Evolutionary conservation across 768 basidiomycete genomes (phyloP).

Genomic region (Amanita pseudoporphyria): DNA sequence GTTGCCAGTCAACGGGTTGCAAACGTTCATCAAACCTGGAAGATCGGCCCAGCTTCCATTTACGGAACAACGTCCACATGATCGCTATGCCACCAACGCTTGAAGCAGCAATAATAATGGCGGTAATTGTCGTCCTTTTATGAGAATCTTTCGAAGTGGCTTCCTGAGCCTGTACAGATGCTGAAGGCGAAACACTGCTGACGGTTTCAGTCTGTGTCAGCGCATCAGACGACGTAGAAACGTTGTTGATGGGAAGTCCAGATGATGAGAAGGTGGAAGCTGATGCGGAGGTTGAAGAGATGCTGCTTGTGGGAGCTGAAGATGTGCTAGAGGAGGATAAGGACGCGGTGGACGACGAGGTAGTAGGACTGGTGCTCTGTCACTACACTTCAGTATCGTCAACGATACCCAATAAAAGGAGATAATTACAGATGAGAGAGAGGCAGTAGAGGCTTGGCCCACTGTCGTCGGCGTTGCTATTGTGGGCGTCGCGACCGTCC

Average conservation of each 20-base stretch:
- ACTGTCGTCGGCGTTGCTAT: not conserved
- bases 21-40: constrained; percentile 75
- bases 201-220: constrained; percentile 21
- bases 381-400: not conserved
- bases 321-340: constrained; percentile 9
- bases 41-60: constrained; percentile 83
- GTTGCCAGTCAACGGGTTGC: constrained; percentile 84
- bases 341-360: constrained; percentile 8
- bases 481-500: constrained; percentile 11
- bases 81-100: constrained; percentile 60
- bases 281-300: constrained; percentile 9
- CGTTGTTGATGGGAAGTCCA: constrained; percentile 7
- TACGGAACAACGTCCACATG: constrained; percentile 85
- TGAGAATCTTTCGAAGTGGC: constrained; percentile 13
- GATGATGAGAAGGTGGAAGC: constrained; percentile 9
- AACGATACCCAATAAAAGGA: not conserved
- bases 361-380: not conserved
- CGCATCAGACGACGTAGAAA: constrained; percentile 10
- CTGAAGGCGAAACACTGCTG: constrained; percentile 18
- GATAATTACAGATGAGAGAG: not conserved
- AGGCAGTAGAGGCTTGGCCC: not conserved
- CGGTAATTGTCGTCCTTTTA: constrained; percentile 40
- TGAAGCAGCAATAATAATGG: constrained; percentile 62
- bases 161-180: constrained; percentile 18
- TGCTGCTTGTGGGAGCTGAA: constrained; percentile 11